Evolutionary conservation across 2,329 filamentous ascomycete species (phyloP), one percentile per base, ranked within the genome.

Genomic region (Tolypocladium tropicale): DNA sequence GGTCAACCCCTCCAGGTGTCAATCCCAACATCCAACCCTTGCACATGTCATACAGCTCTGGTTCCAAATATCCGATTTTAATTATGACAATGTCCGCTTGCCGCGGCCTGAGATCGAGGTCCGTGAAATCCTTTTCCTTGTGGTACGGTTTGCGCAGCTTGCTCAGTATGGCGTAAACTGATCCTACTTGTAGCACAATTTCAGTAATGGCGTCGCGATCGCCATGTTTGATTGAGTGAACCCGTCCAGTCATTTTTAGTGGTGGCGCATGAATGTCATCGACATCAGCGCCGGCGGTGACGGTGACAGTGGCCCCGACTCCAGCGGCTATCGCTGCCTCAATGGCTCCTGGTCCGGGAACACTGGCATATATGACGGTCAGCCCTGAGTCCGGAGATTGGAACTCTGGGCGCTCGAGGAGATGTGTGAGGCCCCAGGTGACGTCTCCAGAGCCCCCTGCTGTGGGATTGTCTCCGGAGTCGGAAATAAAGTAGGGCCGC

Each of bases 21-120:
- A 81, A 66, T 0, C 69, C 78, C 2, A 81, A 69, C 74, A 80
- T 79, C 78, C 78, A 81, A 54, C 76, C 77, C 9, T 68, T 69
- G 0, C 78, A 74, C 78, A 81, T 81, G 53, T 73, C 72, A 57
- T 78, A 79, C 5, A 81, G 65, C 61, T 81, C 74, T 4, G 78
- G 78, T 61, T 81, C 78, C 1, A 82, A 64, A 56, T 81, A 82
- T 18, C 78, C 78, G 49, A 81, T 81, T 64, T 81, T 81, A 28
- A 81, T 77, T 48, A 81, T 73, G 0, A 81, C 77, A 25, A 81
- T 73, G 58, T 78, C 76, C 0, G 74, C 72, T 5, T 68, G 60
- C 2, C 77, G 72, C 2, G 78, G 78, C 10, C 65, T 51, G 1
- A 82, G 72, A 48, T 74, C 56, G 0, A 81, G 69, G 3, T 76